Conservation (phyloP, 208 protist species). For the Leishmania lainsoni region DNA sequence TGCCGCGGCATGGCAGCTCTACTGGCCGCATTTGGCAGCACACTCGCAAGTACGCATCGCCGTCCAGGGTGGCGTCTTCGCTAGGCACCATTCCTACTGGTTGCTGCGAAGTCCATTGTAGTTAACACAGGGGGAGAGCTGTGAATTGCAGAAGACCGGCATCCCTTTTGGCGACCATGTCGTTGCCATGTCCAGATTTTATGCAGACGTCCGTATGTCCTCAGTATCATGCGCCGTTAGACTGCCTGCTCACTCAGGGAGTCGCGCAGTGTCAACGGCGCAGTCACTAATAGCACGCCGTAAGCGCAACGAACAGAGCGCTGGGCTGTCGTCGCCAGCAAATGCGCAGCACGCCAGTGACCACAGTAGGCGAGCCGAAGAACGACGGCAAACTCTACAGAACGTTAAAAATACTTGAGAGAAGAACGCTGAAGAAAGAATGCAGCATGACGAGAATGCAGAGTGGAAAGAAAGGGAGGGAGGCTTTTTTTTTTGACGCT, state of each 20-base stretch:
- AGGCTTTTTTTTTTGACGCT: too few species aligned
- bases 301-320: neutral
- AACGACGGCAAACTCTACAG: neutral
- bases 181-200: neutral
- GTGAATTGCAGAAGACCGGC: too few species aligned
- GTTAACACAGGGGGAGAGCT: neutral
- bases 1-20: neutral
- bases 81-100: neutral
- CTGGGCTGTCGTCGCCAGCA: too few species aligned
- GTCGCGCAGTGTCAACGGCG: neutral
- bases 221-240: neutral
- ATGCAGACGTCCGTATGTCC: neutral
- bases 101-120: neutral
- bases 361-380: neutral
- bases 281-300: neutral
- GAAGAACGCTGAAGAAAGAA: neutral
- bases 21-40: neutral
- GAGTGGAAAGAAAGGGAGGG: too few species aligned
- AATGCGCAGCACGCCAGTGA: neutral
- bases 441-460: too few species aligned
- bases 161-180: neutral
- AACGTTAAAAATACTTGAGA: neutral
- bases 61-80: neutral
- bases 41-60: neutral
- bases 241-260: neutral